These are phyloP conservation scores for Tolypocladium endophyticum DNA, from an alignment of 2,329 filamentous ascomycete species.

Conservation along the genomic window DNA sequence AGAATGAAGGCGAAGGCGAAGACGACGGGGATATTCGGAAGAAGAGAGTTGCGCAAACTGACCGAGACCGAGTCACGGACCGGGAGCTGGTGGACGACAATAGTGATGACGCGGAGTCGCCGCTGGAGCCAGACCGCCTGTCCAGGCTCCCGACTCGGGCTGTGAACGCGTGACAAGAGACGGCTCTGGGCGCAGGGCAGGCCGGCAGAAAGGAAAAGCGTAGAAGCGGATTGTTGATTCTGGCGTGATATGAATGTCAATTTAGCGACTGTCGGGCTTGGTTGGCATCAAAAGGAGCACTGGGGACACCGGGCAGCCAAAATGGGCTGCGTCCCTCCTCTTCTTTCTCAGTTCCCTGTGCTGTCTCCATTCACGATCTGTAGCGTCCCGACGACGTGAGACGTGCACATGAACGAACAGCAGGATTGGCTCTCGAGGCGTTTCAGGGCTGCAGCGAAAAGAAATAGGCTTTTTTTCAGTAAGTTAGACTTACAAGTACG, in stretches of 20 bases:
- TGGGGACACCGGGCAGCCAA: background rate
- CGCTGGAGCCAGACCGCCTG: constrained; percentile 16
- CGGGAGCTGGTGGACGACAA: constrained; percentile 8
- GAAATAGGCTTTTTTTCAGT: background rate
- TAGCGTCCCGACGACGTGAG: background rate
- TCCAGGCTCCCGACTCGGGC: constrained; percentile 19
- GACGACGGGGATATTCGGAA: constrained; percentile 9
- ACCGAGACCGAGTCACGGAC: background rate
- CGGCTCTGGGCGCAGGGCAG: background rate
- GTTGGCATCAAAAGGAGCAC: background rate
- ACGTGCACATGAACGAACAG: background rate
- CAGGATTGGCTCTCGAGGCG: background rate
- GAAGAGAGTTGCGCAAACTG: background rate
- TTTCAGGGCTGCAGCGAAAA: background rate
- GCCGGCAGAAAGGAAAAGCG: background rate
- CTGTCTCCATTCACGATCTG: background rate
- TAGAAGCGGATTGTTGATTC: constrained; percentile 3
- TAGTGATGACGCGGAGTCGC: constrained; percentile 16
- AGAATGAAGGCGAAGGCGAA: constrained; percentile 3
- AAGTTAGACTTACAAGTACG: too few species aligned
- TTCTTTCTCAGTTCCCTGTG: background rate
- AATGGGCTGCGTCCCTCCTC: background rate
- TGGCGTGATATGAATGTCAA: background rate
- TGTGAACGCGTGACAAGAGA: constrained; percentile 18
- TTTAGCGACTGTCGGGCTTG: background rate